These are phyloP conservation scores for Pseudophaeomoniella oleicola DNA, from an alignment of 2,329 filamentous ascomycete species.

Conservation along the genomic window DNA sequence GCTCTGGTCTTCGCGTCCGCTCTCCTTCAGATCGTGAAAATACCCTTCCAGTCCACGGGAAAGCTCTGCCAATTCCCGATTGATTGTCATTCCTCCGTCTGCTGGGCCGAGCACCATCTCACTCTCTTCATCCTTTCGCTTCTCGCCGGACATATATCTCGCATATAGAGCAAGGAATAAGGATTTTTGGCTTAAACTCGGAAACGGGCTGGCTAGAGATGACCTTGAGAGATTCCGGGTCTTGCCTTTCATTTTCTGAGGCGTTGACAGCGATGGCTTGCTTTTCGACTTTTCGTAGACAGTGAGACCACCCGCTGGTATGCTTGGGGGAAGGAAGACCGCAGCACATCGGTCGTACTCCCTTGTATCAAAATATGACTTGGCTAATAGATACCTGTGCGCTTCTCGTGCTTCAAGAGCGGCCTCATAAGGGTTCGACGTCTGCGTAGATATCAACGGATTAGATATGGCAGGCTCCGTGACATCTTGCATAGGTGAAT, in stretches of 20 bases:
- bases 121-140: slow-evolving; percentile 87
- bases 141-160: slow-evolving; percentile 85
- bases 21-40: slow-evolving; percentile 53
- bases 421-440: slow-evolving; percentile 57
- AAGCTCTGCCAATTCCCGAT: slow-evolving; percentile 69
- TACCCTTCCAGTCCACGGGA: slow-evolving; percentile 65
- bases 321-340: slow-evolving; percentile 70
- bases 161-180: slow-evolving; percentile 86
- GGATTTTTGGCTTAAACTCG: slow-evolving; percentile 68
- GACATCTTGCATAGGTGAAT: slow-evolving; percentile 42
- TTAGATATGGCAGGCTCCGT: slow-evolving; percentile 35
- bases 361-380: slow-evolving; percentile 86
- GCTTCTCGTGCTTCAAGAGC: slow-evolving; percentile 64
- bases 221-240: slow-evolving; percentile 10
- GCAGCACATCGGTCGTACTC: slow-evolving; percentile 90
- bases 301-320: slow-evolving; percentile 51
- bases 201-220: slow-evolving; percentile 25
- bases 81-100: slow-evolving; percentile 69
- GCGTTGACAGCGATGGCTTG: slow-evolving; percentile 22
- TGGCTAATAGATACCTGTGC: slow-evolving; percentile 75
- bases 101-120: slow-evolving; percentile 95
- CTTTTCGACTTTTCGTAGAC: slow-evolving; percentile 26
- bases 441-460: slow-evolving; percentile 33
- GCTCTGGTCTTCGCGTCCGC: slow-evolving; percentile 45
- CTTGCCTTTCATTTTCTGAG: slow-evolving; percentile 49